Percentiles rank a stretch among this genome's conserved stretches.
Conservation (phyloP, 345 rosid species). For the Limnanthes douglasii region DNA sequence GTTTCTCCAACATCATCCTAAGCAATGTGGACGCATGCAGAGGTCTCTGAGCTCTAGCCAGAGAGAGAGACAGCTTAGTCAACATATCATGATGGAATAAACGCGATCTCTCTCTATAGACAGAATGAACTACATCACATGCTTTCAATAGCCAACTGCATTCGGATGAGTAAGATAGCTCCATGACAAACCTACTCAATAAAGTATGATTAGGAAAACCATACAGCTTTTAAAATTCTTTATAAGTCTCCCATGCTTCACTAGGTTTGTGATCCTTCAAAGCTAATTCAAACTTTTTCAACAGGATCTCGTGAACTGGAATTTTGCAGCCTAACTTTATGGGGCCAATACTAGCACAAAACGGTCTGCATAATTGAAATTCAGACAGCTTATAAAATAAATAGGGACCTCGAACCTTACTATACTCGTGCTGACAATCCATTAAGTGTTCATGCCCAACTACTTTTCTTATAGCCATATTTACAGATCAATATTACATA, state of each 20-base stretch:
- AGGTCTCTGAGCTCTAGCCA: constrained; percentile 63
- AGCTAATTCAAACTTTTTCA: constrained; percentile 45
- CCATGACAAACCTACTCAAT: constrained; percentile 34
- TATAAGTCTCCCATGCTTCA: constrained; percentile 59
- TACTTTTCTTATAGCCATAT: no score
- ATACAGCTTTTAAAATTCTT: constrained; percentile 39
- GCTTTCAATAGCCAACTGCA: constrained; percentile 45
- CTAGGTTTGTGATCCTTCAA: constrained; percentile 24
- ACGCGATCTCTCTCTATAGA: constrained; percentile 27
- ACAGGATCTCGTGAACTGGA: constrained; percentile 29
- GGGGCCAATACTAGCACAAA: constrained; percentile 10
- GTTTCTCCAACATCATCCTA: constrained; percentile 38
- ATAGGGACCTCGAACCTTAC: not conserved
- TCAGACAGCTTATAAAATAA: not conserved
- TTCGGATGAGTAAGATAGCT: constrained; percentile 47
- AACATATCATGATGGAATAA: constrained; percentile 22
- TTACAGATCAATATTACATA: no score
- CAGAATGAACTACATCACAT: constrained; percentile 21
- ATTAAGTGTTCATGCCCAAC: no score
- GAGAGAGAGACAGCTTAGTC: constrained; percentile 36
- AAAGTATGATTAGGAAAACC: constrained; percentile 30
- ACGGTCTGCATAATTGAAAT: not conserved
- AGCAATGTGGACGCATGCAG: constrained; percentile 37
- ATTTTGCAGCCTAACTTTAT: constrained; percentile 30
- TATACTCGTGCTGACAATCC: no score